Evolutionary conservation across 2,329 filamentous ascomycete genomes (phyloP), one percentile per base, ranked within the genome.

Genomic region (Trichocomaceae sp.): DNA sequence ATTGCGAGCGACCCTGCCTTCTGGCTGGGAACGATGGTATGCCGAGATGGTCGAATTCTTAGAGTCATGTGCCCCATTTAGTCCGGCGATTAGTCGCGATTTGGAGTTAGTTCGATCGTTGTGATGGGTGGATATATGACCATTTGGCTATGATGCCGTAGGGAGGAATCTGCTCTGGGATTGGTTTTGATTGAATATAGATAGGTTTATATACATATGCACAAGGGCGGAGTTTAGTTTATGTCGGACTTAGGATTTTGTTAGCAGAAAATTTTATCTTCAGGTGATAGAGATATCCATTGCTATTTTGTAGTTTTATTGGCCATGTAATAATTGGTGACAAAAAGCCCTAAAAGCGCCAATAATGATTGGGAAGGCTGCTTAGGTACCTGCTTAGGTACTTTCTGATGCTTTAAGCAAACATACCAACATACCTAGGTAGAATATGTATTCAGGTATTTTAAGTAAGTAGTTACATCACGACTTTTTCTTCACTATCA

Each of bases 11-110:
- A 67, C 66, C 0, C 57, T 74, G 6, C 71, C 72, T 1, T n/a
- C 54, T 1, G 71, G 69, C 50, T 73, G 69, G 69, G 70, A 74
- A 47, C 63, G 65, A 5, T 74, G 72, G 72, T 72, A 68, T 33
- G 64, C 66, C 19, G 71, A 70, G 55, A 74, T 74, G 70, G 47
- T 73, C 46, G 63, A 61, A 8, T 74, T 74, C 55, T 58, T 74
- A 51, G 68, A 71, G 50, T 69, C 70, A 20, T 71, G 70, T 56
- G 69, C 69, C 7, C 57, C 58, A 10, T 65, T 66, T 31, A 74
- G 69, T 61, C 71, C 71, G 2, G 70, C 70, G 20, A 65, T 74
- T 31, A 65, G 68, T 44, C 66, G 72, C 57, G 71, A 74, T 58
- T 54, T 74, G 58, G 69, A 73, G 37, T 56, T 74, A 17, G 56